Conservation (phyloP, 305 asterid genomes). For the Striga hermonthica region DNA sequence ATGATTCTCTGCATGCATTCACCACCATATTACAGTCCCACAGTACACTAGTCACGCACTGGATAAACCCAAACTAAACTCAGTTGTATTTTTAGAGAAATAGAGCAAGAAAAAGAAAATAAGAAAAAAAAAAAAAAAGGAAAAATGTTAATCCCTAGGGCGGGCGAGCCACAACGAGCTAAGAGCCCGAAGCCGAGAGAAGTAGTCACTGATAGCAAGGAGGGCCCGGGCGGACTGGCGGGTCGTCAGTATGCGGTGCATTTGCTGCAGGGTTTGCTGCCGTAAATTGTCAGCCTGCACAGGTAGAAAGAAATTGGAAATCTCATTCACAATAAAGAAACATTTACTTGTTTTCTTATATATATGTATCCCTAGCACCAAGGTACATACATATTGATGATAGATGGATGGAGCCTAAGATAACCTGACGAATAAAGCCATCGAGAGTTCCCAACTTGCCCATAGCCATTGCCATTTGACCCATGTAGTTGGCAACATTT, state of each 20-base stretch:
- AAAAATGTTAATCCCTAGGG: conserved; percentile 44
- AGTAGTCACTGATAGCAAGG: conserved; percentile 59
- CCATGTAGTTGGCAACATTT: conserved; percentile 72
- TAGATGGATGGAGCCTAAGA: neutral
- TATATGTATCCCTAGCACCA: neutral
- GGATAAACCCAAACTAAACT: too few relatives aligned
- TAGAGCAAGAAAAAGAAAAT: neutral
- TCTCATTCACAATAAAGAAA: too few relatives aligned
- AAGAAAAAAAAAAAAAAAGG: neutral
- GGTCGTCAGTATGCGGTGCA: conserved; percentile 59
- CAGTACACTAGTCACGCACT: too few relatives aligned
- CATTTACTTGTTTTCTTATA: neutral
- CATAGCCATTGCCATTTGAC: conserved; percentile 85
- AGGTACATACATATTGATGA: neutral
- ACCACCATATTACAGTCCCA: too few relatives aligned
- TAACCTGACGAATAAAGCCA: conserved; percentile 72
- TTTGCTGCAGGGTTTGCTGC: conserved; percentile 60
- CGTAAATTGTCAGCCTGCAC: conserved; percentile 61
- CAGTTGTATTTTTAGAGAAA: too few relatives aligned
- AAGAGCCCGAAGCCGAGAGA: conserved; percentile 66
- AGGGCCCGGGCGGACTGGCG: conserved; percentile 69
- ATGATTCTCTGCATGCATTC: too few relatives aligned
- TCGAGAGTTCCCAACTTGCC: conserved; percentile 72
- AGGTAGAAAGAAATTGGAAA: neutral
- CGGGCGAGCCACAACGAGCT: conserved; percentile 72